Percentiles rank a stretch among this genome's conserved stretches.
Evolutionary conservation across 1,284 basidiomycete genomes (phyloP).

Genomic region (Naganishia sp.): DNA sequence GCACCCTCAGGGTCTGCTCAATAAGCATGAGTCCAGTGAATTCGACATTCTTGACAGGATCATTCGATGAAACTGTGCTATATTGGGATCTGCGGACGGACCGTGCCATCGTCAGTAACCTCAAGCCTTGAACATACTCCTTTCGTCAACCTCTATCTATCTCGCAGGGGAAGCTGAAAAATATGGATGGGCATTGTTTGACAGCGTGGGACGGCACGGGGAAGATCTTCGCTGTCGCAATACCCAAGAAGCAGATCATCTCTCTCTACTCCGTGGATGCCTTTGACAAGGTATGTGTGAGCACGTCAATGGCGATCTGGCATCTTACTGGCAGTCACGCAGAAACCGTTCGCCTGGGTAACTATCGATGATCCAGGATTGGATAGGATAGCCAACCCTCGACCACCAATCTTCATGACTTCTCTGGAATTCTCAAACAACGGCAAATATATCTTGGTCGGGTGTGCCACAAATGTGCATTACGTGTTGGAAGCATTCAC

Average conservation of each 20-base stretch:
- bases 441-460: slow-evolving; percentile 85
- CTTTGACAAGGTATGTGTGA: slow-evolving; percentile 70
- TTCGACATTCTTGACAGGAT: slow-evolving; percentile 93
- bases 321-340: not conserved
- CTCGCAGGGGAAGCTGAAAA: slow-evolving; percentile 54
- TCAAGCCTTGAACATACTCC: no score
- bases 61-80: slow-evolving; percentile 90
- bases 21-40: slow-evolving; percentile 89
- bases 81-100: slow-evolving; percentile 90
- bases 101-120: slow-evolving; percentile 62
- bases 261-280: slow-evolving; percentile 85
- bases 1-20: slow-evolving; percentile 68
- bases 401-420: slow-evolving; percentile 86
- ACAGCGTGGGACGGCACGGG: slow-evolving; percentile 89
- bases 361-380: slow-evolving; percentile 78
- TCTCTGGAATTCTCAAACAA: slow-evolving; percentile 86
- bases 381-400: slow-evolving; percentile 70
- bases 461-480: slow-evolving; percentile 88
- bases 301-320: not conserved
- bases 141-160: slow-evolving; percentile 55
- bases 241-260: slow-evolving; percentile 77
- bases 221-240: slow-evolving; percentile 86
- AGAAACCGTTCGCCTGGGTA: slow-evolving; percentile 76
- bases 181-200: slow-evolving; percentile 67
- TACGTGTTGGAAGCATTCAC: slow-evolving; percentile 89